Evolutionary conservation across 306 rosid genomes (phyloP).

Genomic region (Fragaria vesca): DNA sequence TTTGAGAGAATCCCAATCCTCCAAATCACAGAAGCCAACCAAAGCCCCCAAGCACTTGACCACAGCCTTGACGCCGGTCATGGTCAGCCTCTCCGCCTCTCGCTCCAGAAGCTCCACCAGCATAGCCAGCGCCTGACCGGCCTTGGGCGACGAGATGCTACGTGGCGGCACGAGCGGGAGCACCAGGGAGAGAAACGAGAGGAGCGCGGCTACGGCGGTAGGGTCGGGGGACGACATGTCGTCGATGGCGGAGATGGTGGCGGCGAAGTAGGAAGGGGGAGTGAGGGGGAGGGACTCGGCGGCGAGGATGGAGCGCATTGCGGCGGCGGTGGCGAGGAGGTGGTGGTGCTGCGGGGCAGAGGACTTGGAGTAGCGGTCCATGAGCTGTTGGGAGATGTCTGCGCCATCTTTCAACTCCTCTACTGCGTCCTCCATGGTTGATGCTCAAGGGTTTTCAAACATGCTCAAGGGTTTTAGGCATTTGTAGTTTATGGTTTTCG

Average conservation of each 20-base stretch:
- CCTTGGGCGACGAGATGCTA: conserved; percentile 40
- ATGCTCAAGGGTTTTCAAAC: background rate
- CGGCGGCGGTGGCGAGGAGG: conserved; percentile 76
- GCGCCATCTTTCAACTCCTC: conserved; percentile 43
- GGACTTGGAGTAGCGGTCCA: conserved; percentile 85
- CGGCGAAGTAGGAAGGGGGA: conserved; percentile 68
- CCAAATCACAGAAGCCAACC: conserved; percentile 76
- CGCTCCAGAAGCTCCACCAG: conserved; percentile 41
- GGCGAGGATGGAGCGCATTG: conserved; percentile 64
- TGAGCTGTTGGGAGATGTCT: conserved; percentile 81
- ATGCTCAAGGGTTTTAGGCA: background rate
- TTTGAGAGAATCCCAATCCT: conserved; percentile 66
- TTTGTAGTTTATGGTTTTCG: too few relatives aligned
- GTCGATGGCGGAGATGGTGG: conserved; percentile 58
- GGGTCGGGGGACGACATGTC: conserved; percentile 40
- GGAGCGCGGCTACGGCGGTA: conserved; percentile 57
- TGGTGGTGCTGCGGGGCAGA: conserved; percentile 86
- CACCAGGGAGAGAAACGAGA: conserved; percentile 61
- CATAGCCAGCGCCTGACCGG: conserved; percentile 48
- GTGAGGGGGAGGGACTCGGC: conserved; percentile 74
- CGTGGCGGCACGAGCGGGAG: conserved; percentile 49
- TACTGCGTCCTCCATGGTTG: conserved; percentile 43
- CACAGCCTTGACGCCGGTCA: conserved; percentile 56
- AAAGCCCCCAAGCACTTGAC: conserved; percentile 79
- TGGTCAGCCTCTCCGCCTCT: conserved; percentile 46